Base-by-base conservation (phyloP, 495 filamentous ascomycete species). In the Xylaria flabelliformis region DNA sequence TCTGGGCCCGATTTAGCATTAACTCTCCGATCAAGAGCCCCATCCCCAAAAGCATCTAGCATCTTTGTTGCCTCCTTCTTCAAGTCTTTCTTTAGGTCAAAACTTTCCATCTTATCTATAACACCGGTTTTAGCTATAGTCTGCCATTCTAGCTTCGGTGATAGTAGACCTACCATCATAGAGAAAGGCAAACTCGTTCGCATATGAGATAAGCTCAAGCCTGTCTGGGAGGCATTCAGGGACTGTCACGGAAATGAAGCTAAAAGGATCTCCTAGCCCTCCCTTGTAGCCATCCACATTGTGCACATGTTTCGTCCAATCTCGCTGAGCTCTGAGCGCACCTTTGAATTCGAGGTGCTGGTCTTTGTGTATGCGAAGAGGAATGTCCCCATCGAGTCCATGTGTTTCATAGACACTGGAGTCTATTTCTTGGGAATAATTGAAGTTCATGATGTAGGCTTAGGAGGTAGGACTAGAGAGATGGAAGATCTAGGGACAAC, bases 201-300 rank as follows among this genome's bases (percentile, higher is more conserved):
- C 78, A 70, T 86, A 85, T 7, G 78, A 77, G 41, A 83, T 70
- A 12, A 83, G 72, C 73, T 84, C 82, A 2, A 85, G 74, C 39
- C 83, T 67, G 12, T 85, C 84, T 10, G 82, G 83, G 9, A 82
- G 56, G 59, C 80, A 83, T 64, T 85, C 84, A 1, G 84, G 76
- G 21, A 78, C 70, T 8, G 70, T 63, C 1, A 78, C 67, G 8
- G 71, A 53, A 4, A 81, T 77, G 67, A 83, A 79, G 64, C 41
- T 77, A 53, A 69, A 76, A 21, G 51, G 32, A 21, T 58, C 46
- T 17, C 74, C 78, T 19, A 82, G 66, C 7, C 76, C 74, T n/a
- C 80, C 80, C n/a, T 74, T 51, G 32, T 79, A 77, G 3, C 42
- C 59, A 13, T 61, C 36, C 2, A 79, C 34, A 26, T 78, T 75